Evolutionary conservation across 2,329 filamentous ascomycete genomes (phyloP), one percentile per base, ranked within the genome.

Genomic region (Hypoxylon sp.): DNA sequence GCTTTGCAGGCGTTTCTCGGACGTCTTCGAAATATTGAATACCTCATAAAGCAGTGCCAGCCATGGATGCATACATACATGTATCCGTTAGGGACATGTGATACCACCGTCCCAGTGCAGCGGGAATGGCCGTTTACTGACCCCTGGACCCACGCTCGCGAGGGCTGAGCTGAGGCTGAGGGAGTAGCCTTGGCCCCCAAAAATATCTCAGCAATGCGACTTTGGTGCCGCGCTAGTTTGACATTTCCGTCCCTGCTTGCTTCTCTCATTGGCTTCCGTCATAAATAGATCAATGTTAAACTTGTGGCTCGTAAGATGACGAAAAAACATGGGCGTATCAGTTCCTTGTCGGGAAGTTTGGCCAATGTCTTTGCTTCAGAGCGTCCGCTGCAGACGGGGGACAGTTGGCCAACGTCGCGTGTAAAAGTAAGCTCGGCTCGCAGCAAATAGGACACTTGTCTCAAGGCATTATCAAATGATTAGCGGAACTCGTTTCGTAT

Each of bases 121-220:
- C 66, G 68, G 67, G 62, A 69, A 63, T 54, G 57, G 50, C 65
- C 51, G 48, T 44, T 42, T 37, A 21, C 15, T 19, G 32, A 39
- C 51, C 21, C 21, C 27, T 54, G 27, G 17, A 58, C 44, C 57
- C 56, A 56, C 51, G 24, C 13, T 37, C 52, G 52, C 46, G 53
- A 63, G 64, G 75, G 73, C 74, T 75, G 68, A 70, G 72, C 65
- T 74, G 70, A 73, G 74, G 72, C 74, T 74, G 68, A 72, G 59
- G 19, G 37, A 59, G 63, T 31, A 8, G 7, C 52, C 47, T 65
- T 51, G 53, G 58, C 61, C 68, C 66, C 68, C 53, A 63, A 72
- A 72, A 71, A 70, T 70, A 65, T 44, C 42, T 44, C 44, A 19
- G 37, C 50, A 44, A 62, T 64, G 44, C 46, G 31, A 61, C 58